Base-by-base conservation (phyloP, 768 basidiomycete species). In the Rhizopogon rudus region DNA sequence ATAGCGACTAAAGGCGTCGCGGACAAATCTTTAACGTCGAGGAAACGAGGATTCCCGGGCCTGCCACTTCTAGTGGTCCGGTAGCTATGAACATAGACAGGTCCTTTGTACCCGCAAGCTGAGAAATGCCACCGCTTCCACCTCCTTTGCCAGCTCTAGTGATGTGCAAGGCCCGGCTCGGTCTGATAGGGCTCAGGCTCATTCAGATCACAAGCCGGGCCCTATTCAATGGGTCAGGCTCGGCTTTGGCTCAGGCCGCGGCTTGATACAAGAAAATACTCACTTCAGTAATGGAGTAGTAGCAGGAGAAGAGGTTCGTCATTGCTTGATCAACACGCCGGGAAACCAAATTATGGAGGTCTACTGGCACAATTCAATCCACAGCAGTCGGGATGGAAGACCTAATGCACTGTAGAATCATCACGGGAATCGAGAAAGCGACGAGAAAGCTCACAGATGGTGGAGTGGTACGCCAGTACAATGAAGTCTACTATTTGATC, bases 351-450 rank as follows among this genome's bases (percentile, higher is more conserved):
- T 80, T 78, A 17, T 75, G 73, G 1, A 93, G 93, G 63, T 96
- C 91, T 4, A 79, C 60, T 90, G 91, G 53, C 88, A 90, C 5
- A 91, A 59, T 53, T 92, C 89, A 56, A 95, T 88, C 93, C 93
- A 97, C 1, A 70, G 12, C 37, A 51, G 50, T 8, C 58, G n/a
- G n/a, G n/a, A n/a, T n/a, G n/a, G n/a, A n/a, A n/a, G n/a, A n/a
- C n/a, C n/a, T n/a, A n/a, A n/a, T n/a, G n/a, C n/a, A n/a, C n/a
- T n/a, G n/a, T n/a, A n/a, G n/a, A n/a, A n/a, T n/a, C n/a, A n/a
- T n/a, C n/a, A n/a, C n/a, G n/a, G n/a, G n/a, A n/a, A n/a, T n/a
- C 10, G 33, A 54, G 16, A 39, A 5, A 43, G 40, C 9, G 54
- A 44, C 31, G 20, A 45, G 29, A 41, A 52, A n/a, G 76, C 86